Base-by-base conservation (phyloP, 495 filamentous ascomycete species). In the Chaetomium fimeti region DNA sequence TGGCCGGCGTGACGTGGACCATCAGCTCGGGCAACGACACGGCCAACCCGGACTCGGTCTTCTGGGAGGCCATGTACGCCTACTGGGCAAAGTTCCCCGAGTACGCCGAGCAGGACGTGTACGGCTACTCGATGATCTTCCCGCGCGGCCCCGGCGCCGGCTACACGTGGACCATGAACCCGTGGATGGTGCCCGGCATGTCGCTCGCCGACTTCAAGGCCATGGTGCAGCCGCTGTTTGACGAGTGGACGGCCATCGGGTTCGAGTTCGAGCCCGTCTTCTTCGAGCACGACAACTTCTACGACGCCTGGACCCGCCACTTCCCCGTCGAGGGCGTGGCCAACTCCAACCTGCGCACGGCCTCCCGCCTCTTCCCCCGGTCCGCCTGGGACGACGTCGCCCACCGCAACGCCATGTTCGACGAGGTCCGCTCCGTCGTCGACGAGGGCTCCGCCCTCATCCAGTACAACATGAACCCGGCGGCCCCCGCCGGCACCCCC, bases 11-110 rank as follows among this genome's bases (percentile, higher is more conserved):
- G 9, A 67, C 63, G 1, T 65, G 77, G 7, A 78, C 68, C 29
- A 82, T 80, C 12, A 76, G 64, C 7, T 68, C 61, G 62, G 82
- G 64, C 24, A 51, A 57, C 8, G 61, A 65, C 25, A 65, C 72
- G 25, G 75, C 79, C 40, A 67, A 82, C 42, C 68, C 77, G 20
- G 68, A 57, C 7, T 73, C 76, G 32, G 70, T 77, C 36, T 86
- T 83, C 75, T 85, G 79, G 81, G 63, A 73, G 12, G 83, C 77
- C 32, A 75, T 85, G 47, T 72, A 78, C 38, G 72, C 78, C 2
- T 82, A 83, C 69, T 78, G 83, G 51, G 61, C 76, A 25, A 71
- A 66, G 15, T 76, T 84, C 32, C 61, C 75, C 16, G 68, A 71
- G 12, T 75, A 79, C 66, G 77, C 81, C 20, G 76, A 79, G 42